Evolutionary conservation across 2,329 filamentous ascomycete genomes (phyloP), one percentile per base, ranked within the genome.

Genomic region (Dactylellina cionopaga): DNA sequence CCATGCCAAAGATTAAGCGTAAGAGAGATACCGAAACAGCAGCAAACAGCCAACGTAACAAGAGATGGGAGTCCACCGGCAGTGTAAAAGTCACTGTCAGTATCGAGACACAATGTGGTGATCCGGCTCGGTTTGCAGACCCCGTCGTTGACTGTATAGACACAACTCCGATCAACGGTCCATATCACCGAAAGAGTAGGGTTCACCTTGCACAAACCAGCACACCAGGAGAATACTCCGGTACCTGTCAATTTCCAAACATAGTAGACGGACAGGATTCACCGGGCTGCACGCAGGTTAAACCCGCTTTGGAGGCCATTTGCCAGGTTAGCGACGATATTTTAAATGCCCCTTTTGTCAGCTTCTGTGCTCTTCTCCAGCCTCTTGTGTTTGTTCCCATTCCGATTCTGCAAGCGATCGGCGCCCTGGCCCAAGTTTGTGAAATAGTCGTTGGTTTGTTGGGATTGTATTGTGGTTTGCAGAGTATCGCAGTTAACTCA

Each of bases 31-130:
- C 2, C 19, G 13, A 29, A 10, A 1, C 13, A n/a, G 15, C 24
- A 11, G 5, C 33, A 3, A 37, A 37, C 29, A 25, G 15, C 2
- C 15, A 55, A 25, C 17, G 5, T 15, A 7, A 10, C 31, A 11
- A 27, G 6, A 43, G 33, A 19, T 60, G 39, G 55, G 29, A 33
- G n/a, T 44, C 52, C n/a, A 41, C 55, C 27, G 39, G 55, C 11
- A 47, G 43, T n/a, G 55, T 60, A 3, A 33, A 60, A 15, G 25
- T 60, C 1, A 60, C 55, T 6, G 39, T 60, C 1, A 37, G 15
- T n/a, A 60, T 60, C 4, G 17, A 46, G 22, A 60, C 39, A 2
- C 55, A 60, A 41, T 60, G 55, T 35, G 39, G 55, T 13, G 39
- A 60, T 25, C 55, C 39, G 17, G 25, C 55, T 2, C 6, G 13